Evolutionary conservation across 2,329 filamentous ascomycete species (phyloP).

Genomic region (Diaporthe eres): DNA sequence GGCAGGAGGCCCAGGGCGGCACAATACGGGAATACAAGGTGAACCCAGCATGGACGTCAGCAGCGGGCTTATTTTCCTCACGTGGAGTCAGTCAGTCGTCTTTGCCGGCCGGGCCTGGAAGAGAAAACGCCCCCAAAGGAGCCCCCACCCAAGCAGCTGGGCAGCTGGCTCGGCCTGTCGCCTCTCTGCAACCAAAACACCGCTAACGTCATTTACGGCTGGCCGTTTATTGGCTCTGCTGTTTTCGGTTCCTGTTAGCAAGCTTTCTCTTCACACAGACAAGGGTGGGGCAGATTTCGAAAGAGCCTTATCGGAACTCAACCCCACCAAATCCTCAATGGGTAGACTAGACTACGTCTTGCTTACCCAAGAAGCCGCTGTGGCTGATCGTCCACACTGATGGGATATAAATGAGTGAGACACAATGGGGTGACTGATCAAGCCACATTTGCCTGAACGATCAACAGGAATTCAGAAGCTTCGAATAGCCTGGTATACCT

Average conservation of each 20-base stretch:
- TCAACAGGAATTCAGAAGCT: neutral
- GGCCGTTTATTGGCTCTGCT: neutral
- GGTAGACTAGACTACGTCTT: neutral
- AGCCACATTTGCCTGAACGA: too few relatives aligned
- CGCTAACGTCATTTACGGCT: neutral
- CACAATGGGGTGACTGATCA: neutral
- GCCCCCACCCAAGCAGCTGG: neutral
- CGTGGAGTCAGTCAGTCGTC: neutral
- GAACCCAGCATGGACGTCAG: constrained; percentile 1
- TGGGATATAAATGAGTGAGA: neutral
- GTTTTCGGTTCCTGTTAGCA: constrained; percentile 16
- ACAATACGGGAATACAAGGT: neutral
- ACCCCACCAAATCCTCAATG: constrained; percentile 20
- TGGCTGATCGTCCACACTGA: neutral
- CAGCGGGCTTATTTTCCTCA: constrained; percentile 18
- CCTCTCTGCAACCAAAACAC: neutral
- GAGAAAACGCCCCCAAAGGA: neutral
- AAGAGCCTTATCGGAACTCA: constrained; percentile 32
- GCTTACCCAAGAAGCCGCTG: neutral
- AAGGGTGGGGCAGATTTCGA: constrained; percentile 22
- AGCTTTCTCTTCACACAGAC: neutral
- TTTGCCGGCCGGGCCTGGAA: constrained; percentile 14
- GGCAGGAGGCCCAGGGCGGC: neutral
- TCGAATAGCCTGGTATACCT: neutral
- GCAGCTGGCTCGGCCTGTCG: neutral